phyloP scores from a whole-genome alignment of 1,284 basidiomycete genomes.

The Melampsora americana region DNA sequence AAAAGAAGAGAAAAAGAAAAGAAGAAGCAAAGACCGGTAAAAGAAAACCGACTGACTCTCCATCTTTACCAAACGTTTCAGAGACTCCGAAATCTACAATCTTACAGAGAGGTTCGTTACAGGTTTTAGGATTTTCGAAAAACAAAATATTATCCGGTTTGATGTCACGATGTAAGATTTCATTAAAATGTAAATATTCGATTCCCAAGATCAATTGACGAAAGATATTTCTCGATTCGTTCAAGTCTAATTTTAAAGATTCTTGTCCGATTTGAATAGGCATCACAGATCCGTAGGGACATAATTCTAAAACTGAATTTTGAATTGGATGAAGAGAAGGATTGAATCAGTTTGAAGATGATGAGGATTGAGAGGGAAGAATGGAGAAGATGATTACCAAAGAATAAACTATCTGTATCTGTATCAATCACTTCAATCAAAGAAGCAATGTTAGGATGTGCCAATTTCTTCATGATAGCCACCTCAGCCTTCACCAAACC shows the following conservation, averaged over 20 bases:
- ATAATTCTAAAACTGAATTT: constrained; percentile 26
- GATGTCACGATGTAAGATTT: constrained; percentile 26
- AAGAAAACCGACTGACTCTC: too few relatives aligned
- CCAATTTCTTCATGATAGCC: constrained; percentile 35
- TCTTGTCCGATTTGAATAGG: not conserved
- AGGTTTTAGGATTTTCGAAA: constrained; percentile 15
- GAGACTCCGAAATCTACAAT: constrained; percentile 33
- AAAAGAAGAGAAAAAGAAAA: not conserved
- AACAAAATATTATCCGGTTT: constrained; percentile 33
- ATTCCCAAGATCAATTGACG: constrained; percentile 20
- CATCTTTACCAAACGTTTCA: not conserved
- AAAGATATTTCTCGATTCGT: constrained; percentile 11
- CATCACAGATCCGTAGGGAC: constrained; percentile 21
- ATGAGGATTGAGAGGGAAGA: not conserved
- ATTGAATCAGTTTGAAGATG: not conserved
- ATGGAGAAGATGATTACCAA: not conserved
- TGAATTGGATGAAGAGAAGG: not conserved
- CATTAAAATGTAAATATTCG: constrained; percentile 28
- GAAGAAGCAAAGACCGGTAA: not conserved
- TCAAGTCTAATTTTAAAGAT: not conserved
- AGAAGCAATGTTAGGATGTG: constrained; percentile 29
- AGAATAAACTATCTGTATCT: constrained; percentile 30
- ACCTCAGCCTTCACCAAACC: constrained; percentile 26
- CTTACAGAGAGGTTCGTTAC: constrained; percentile 9
- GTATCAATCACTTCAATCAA: constrained; percentile 34